These are phyloP conservation scores for Gynostemma pentaphyllum DNA, from an alignment of 306 rosid genomes.

Conservation along the genomic window DNA sequence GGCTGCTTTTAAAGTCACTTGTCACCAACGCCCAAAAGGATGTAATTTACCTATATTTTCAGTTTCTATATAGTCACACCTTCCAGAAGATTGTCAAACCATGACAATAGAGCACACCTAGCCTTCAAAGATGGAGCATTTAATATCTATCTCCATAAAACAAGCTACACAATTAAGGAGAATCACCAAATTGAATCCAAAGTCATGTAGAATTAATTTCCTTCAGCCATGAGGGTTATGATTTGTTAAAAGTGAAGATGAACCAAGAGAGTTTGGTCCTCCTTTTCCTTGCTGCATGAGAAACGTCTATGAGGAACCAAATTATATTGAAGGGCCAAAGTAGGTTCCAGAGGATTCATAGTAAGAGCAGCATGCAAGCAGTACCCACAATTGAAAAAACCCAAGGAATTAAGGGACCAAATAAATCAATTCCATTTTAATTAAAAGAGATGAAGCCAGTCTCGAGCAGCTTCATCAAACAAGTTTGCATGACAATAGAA, in stretches of 20 bases:
- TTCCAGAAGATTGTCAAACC: background rate
- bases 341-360: background rate
- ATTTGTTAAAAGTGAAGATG: background rate
- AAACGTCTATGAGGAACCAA: background rate
- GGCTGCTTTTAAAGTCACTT: background rate
- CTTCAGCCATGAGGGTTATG: background rate
- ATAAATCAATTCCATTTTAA: background rate
- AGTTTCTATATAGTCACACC: background rate
- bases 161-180: background rate
- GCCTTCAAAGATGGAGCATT: background rate
- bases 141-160: background rate
- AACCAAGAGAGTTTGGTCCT: background rate
- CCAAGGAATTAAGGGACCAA: background rate
- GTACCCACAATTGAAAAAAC: background rate
- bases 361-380: background rate
- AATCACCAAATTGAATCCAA: background rate
- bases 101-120: background rate
- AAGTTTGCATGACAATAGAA: background rate
- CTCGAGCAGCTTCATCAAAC: background rate
- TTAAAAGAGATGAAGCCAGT: background rate
- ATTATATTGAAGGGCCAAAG: background rate
- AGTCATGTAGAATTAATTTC: background rate
- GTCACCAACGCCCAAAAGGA: background rate
- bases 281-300: background rate
- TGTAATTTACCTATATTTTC: background rate